These are phyloP conservation scores for Phytophthora cryptogea DNA, from an alignment of 352 stramenopile species.

Conservation along the genomic window DNA sequence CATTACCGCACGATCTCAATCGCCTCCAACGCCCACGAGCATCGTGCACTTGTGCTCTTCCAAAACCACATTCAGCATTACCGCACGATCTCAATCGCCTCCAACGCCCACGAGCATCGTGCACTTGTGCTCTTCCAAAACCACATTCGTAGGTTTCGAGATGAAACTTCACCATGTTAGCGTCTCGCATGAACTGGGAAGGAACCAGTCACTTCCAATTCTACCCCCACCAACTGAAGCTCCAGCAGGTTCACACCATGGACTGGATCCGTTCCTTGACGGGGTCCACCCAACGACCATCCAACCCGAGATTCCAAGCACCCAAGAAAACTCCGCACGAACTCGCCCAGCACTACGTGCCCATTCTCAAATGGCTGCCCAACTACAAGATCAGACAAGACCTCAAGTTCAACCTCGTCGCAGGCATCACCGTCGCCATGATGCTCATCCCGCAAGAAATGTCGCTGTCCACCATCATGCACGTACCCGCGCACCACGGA, in stretches of 20 bases:
- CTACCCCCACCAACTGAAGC: not conserved
- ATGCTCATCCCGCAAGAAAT: conserved; percentile 91
- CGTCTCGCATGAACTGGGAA: not conserved
- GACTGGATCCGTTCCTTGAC: conserved; percentile 27
- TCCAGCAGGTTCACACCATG: conserved; percentile 6
- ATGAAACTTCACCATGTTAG: conserved; percentile 1
- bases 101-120: too few relatives aligned
- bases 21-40: too few relatives aligned
- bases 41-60: not conserved
- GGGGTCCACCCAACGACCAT: not conserved
- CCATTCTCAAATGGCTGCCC: conserved; percentile 57
- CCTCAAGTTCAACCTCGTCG: conserved; percentile 53
- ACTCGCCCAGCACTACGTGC: conserved; percentile 23
- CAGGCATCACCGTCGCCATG: conserved; percentile 65
- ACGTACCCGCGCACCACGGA: conserved; percentile 82
- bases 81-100: conserved; percentile 2
- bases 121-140: not conserved
- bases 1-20: conserved; percentile 6
- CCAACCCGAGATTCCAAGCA: conserved; percentile 12
- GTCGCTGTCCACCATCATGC: conserved; percentile 85
- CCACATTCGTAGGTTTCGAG: conserved; percentile 8
- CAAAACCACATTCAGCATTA: conserved; percentile 3
- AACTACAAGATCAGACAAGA: conserved; percentile 48
- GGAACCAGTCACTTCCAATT: conserved; percentile 1
- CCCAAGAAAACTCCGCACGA: conserved; percentile 23